Percentiles rank a stretch among this genome's conserved stretches.
phyloP scores from a whole-genome alignment of 805 yeast genomes.

The Wickerhamomyces ciferrii region DNA sequence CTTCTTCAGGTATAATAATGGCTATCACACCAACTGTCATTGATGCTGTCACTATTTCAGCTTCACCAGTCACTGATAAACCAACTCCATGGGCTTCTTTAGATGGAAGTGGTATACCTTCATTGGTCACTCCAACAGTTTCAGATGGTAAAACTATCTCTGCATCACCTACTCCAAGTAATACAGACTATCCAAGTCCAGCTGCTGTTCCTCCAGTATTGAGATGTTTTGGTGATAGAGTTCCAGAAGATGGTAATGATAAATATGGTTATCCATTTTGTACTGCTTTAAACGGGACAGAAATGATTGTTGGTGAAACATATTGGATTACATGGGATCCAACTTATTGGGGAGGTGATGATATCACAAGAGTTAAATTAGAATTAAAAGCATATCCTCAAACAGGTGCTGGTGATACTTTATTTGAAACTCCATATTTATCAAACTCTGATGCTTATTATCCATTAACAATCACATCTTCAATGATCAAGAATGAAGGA shows the following conservation, averaged over 20 bases:
- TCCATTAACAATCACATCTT: conserved; percentile 28
- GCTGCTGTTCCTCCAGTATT: conserved; percentile 39
- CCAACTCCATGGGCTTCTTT: conserved; percentile 39
- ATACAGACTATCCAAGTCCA: conserved; percentile 26
- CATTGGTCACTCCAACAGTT: conserved; percentile 34
- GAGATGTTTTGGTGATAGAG: conserved; percentile 37
- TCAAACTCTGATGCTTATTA: conserved; percentile 34
- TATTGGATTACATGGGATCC: conserved; percentile 48
- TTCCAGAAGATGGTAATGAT: conserved; percentile 23
- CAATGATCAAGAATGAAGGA: conserved; percentile 25
- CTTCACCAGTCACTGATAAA: conserved; percentile 30
- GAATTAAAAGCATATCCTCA: conserved; percentile 29
- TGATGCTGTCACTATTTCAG: conserved; percentile 38
- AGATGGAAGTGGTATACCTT: conserved; percentile 40
- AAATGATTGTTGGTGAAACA: conserved; percentile 39
- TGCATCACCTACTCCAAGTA: conserved; percentile 38
- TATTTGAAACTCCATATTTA: conserved; percentile 29
- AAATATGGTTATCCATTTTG: conserved; percentile 36
- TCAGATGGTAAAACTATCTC: conserved; percentile 27
- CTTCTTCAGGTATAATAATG: conserved; percentile 24
- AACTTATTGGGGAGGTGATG: conserved; percentile 32
- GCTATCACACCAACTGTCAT: conserved; percentile 49
- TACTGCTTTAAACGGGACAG: conserved; percentile 33
- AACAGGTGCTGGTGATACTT: conserved; percentile 24
- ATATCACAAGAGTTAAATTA: conserved; percentile 29